Conservation (phyloP, 2,329 filamentous ascomycete genomes). For the Chaetomiaceae sp. region DNA sequence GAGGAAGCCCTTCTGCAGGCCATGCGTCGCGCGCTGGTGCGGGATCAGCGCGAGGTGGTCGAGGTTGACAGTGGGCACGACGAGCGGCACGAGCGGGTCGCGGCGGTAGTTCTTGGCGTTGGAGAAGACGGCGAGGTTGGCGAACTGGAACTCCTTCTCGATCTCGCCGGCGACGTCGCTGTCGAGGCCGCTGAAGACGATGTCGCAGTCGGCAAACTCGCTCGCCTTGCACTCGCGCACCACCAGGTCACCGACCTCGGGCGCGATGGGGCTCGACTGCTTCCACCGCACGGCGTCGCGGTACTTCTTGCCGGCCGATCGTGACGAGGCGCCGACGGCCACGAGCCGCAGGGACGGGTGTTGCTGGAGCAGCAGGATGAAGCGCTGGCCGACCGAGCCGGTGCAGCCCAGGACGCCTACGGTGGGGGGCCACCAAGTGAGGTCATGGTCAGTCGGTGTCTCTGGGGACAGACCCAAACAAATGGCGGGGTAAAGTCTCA, state of each 20-base stretch:
- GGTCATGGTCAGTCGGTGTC: constrained; percentile 8
- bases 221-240: constrained; percentile 79
- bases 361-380: constrained; percentile 83
- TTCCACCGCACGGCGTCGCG: constrained; percentile 94
- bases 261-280: constrained; percentile 77
- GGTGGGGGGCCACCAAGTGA: not conserved
- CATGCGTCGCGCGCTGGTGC: constrained; percentile 73
- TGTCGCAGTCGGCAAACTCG: constrained; percentile 83
- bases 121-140: constrained; percentile 88
- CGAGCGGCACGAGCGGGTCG: constrained; percentile 83
- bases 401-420: constrained; percentile 80
- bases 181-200: constrained; percentile 90
- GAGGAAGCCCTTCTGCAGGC: constrained; percentile 78
- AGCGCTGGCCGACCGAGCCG: constrained; percentile 90
- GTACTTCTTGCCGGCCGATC: constrained; percentile 90
- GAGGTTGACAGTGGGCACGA: constrained; percentile 93
- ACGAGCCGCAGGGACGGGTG: constrained; percentile 85
- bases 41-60: constrained; percentile 80
- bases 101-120: constrained; percentile 97
- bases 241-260: constrained; percentile 67
- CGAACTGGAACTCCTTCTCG: constrained; percentile 85
- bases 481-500: not conserved
- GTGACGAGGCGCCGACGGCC: constrained; percentile 81
- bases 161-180: constrained; percentile 88
- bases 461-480: too few species aligned